phyloP scores from a whole-genome alignment of 805 yeast genomes.

The Metschnikowia dekortorum region DNA sequence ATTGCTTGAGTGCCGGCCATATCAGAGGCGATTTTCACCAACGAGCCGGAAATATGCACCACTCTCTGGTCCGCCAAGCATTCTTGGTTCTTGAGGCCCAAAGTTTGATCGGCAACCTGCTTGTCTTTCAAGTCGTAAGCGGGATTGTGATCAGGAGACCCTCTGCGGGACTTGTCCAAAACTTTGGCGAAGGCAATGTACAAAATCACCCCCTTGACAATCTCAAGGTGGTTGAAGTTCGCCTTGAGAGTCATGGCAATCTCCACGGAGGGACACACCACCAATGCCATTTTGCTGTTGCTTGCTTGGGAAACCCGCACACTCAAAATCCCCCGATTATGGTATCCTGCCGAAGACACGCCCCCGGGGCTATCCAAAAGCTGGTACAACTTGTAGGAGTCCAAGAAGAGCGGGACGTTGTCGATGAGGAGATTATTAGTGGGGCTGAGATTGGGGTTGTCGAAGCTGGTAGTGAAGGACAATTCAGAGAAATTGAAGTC shows the following conservation, averaged over 20 bases:
- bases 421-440: constrained; percentile 74
- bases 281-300: constrained; percentile 37
- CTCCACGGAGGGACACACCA: constrained; percentile 69
- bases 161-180: constrained; percentile 21
- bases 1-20: constrained; percentile 13
- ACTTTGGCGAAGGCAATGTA: constrained; percentile 83
- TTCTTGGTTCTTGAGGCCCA: neutral
- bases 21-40: neutral
- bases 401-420: constrained; percentile 72
- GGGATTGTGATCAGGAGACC: neutral
- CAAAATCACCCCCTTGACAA: constrained; percentile 73
- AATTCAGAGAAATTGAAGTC: constrained; percentile 56
- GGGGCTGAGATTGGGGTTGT: constrained; percentile 67
- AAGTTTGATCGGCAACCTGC: neutral
- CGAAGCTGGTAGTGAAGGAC: constrained; percentile 65
- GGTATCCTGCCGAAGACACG: constrained; percentile 40
- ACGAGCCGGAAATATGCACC: neutral
- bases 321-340: constrained; percentile 63
- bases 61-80: neutral
- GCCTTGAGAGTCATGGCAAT: constrained; percentile 77
- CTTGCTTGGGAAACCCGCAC: constrained; percentile 30
- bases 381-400: constrained; percentile 36
- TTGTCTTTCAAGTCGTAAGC: neutral
- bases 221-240: constrained; percentile 74
- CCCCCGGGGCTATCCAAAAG: constrained; percentile 28